Evolutionary conservation across 345 rosid genomes (phyloP), one percentile per base, ranked within the genome.

Genomic region (Capsella bursapastoris): DNA sequence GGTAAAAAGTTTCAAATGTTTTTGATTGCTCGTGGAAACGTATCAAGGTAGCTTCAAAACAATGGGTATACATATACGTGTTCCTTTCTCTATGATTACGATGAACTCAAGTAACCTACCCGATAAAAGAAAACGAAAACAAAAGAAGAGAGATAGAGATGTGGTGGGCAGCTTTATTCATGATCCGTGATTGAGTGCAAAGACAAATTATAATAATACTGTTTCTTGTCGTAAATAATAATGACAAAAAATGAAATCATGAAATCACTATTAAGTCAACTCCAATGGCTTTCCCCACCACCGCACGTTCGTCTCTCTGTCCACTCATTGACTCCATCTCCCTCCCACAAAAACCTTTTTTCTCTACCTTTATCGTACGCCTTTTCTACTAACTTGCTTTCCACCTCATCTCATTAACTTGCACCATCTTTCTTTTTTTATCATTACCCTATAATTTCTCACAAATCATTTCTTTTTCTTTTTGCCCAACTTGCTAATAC

Each of bases 291-390:
- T 72, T 66, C 81, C 77, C 81, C 58, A 78, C 77, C 69, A 59
- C 81, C 77, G 64, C 81, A 78, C 81, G 77, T 58, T 78, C 72
- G 52, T 67, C 73, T 41, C 71, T 64, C 76, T 71, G 72, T 71
- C 76, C 76, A 71, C 76, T 64, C 77, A 65, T 50, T 77, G 76
- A 63, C 75, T 70, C 80, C 8, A 64, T 70, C 74, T 16, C 60
- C 60, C 6, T 34, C 37, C 7, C 37, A 34, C 55, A 0, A 28
- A 22, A 22, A 22, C 2, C 70, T 7, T 62, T 70, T 51, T 57
- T 43, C 76, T 58, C 56, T 22, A 22, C 14, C 6, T 58, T 78
- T 78, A 78, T 65, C 67, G 37, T 78, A 50, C 69, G 68, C 81
- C 13, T 38, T 8, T 2, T 4, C 3, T 8, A 15, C 62, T 60